Evolutionary conservation across 257 asterid genomes (phyloP).

Genomic region (Nicotiana attenuata): DNA sequence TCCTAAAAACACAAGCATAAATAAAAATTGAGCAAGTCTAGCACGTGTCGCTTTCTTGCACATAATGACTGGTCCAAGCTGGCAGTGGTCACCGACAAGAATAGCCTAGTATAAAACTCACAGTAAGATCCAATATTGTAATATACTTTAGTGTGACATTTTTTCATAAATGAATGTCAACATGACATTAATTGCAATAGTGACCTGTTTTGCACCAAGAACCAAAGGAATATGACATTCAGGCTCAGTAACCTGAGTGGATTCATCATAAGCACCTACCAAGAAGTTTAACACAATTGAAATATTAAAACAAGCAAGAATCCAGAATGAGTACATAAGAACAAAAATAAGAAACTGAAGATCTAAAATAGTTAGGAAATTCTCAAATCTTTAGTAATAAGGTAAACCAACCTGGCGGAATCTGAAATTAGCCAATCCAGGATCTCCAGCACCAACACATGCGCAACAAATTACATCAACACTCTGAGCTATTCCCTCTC

Average conservation of each 20-base stretch:
- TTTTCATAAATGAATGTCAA: neutral
- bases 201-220: constrained; percentile 93
- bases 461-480: constrained; percentile 99
- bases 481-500: constrained; percentile 99
- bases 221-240: constrained; percentile 97
- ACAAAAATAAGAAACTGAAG: neutral
- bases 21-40: constrained; percentile 95
- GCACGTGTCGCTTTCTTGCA: constrained; percentile 99
- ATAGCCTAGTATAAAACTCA: constrained; percentile 44
- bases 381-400: neutral
- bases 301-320: neutral
- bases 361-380: neutral
- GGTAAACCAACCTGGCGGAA: constrained; percentile 67
- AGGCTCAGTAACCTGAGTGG: constrained; percentile 96
- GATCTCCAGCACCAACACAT: constrained; percentile 99
- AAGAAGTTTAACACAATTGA: neutral
- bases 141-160: neutral
- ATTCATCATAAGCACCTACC: constrained; percentile 93
- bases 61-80: constrained; percentile 99
- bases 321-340: neutral
- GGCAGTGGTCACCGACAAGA: constrained; percentile 99
- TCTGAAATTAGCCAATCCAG: constrained; percentile 89
- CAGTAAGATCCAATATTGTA: neutral
- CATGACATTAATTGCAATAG: neutral
- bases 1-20: constrained; percentile 89